Evolutionary conservation across 164 flowering plant genomes (phyloP).

Genomic region (Saururus chinensis): DNA sequence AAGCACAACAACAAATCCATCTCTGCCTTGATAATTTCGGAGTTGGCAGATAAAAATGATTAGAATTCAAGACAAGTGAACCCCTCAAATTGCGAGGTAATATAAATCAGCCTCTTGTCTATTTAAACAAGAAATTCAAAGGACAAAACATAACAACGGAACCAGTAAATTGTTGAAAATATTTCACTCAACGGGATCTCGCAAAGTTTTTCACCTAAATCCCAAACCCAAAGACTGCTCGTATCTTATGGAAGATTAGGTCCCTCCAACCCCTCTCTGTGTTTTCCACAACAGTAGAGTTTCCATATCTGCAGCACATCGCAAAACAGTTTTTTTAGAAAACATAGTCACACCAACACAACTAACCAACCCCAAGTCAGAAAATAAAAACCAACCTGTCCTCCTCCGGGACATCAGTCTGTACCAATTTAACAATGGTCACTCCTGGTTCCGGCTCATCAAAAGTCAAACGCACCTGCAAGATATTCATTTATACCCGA

Average conservation of each 20-base stretch:
- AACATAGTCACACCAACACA: not conserved
- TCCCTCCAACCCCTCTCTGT: constrained; percentile 94
- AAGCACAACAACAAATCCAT: not conserved
- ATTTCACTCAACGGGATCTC: not conserved
- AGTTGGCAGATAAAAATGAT: not conserved
- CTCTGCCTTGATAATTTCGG: not conserved
- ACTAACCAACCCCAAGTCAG: not conserved
- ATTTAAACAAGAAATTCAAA: not conserved
- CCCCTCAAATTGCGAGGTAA: not conserved
- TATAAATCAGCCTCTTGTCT: too few species aligned
- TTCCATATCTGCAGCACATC: constrained; percentile 59
- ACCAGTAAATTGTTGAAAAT: not conserved
- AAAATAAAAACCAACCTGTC: constrained; percentile 48
- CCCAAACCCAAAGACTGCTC: constrained; percentile 86
- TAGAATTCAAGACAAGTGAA: not conserved
- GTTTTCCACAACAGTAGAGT: constrained; percentile 83
- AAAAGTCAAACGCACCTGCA: constrained; percentile 58
- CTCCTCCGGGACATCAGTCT: constrained; percentile 79
- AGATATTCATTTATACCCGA: not conserved
- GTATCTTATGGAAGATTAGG: constrained; percentile 71
- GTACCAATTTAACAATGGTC: constrained; percentile 49
- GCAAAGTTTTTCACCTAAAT: constrained; percentile 9
- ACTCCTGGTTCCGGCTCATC: constrained; percentile 78
- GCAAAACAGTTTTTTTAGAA: not conserved
- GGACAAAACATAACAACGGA: not conserved